A percentile compares a stretch with the other conserved stretches of the same genome.
Conservation (phyloP, 345 rosid species). For the Mercurialis annua region DNA sequence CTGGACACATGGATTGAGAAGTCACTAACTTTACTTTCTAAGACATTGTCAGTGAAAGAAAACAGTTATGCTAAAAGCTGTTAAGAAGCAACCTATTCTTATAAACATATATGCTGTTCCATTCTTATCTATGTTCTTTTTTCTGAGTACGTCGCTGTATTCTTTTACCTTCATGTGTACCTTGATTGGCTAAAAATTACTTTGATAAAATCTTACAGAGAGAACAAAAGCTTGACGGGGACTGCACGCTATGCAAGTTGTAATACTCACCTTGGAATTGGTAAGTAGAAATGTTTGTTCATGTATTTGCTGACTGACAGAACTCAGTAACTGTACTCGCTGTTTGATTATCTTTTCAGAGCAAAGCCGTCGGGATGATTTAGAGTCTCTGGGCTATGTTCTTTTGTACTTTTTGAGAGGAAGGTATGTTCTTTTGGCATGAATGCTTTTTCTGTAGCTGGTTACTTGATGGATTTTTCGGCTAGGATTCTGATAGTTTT, state of each 20-base stretch:
- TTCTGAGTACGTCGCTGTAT: not conserved
- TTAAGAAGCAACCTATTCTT: not conserved
- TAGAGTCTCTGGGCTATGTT: constrained; percentile 55
- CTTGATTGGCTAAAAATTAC: not conserved
- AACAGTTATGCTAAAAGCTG: not conserved
- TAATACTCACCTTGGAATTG: constrained; percentile 98
- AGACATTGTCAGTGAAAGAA: not conserved
- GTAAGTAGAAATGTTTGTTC: constrained; percentile 35
- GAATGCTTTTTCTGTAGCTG: not conserved
- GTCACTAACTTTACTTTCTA: not conserved
- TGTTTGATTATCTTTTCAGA: constrained; percentile 24
- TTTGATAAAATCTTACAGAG: constrained; percentile 42
- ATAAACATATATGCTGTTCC: not conserved
- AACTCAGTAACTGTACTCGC: not conserved
- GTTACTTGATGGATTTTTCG: not conserved
- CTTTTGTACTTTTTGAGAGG: constrained; percentile 65
- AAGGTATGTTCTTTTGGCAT: constrained; percentile 44
- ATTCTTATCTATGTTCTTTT: not conserved
- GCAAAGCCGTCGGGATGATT: constrained; percentile 56
- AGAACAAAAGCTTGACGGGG: constrained; percentile 90
- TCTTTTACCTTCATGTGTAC: not conserved
- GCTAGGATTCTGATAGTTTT: not conserved
- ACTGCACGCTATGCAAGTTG: constrained; percentile 97
- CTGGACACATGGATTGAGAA: not conserved
- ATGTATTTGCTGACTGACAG: not conserved